Base-by-base conservation (phyloP, 164 flowering plant genomes). In the Magnolia changhungtana region DNA sequence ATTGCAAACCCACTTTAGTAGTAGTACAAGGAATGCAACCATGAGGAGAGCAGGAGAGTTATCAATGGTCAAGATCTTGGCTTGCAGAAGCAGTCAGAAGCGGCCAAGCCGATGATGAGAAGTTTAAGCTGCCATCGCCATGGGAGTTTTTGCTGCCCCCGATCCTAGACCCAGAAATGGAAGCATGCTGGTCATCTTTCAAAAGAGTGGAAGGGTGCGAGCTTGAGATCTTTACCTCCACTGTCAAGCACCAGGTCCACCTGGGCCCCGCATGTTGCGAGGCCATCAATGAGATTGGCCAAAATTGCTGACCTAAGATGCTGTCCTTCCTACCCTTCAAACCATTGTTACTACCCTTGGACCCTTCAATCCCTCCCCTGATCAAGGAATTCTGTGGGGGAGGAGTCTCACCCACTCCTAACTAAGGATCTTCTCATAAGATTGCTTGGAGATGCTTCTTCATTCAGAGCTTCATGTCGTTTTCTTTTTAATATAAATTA, bases 181-280 rank as follows among this genome's bases (percentile, higher is more conserved):
- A 13, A 70, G 24, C 19, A 50, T 45, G 61, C 4, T 37, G 45
- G 45, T 37, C 45, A 37, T 50, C 76, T 49, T 31, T 66, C n/a
- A 31, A 14, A 20, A 67, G 45, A 63, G 51, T 50, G 21, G 61
- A 20, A 23, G 63, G 71, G 10, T 74, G 59, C 49, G 52, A 9
- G 7, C 11, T 13, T 21, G 63, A 74, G 71, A 74, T 74, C 63
- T 20, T 50, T 16, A 65, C 8, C 71, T 14, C 49, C 3, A 20
- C 7, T 37, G 45, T 37, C 45, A 37, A 37, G 45, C 45, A 37
- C 45, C 59, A 50, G 27, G 11, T 74, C 29, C 24, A 8, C 21
- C 69, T 74, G 4, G 61, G 76, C 66, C 76, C 63, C 1, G 20
- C 51, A 21, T 74, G 71, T 50, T 74, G 76, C 49, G 50, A 65